These are phyloP conservation scores for Saccharomycopsis selenospora DNA, from an alignment of 805 yeast genomes.

Conservation along the genomic window DNA sequence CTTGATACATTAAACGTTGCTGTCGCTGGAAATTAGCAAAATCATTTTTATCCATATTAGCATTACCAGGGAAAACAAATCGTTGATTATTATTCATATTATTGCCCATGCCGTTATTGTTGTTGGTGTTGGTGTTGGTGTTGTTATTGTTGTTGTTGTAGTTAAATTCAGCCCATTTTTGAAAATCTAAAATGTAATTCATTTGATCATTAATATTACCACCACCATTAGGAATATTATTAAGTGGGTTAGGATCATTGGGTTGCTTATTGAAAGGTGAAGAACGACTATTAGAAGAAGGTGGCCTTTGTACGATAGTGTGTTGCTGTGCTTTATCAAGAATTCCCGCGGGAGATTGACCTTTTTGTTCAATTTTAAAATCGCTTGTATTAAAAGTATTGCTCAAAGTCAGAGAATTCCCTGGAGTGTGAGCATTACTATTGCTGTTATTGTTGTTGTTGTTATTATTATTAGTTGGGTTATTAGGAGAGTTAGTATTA, in stretches of 20 bases:
- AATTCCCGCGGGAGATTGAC: not conserved
- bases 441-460: not conserved
- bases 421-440: not conserved
- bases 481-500: not conserved
- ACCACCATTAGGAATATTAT: not conserved
- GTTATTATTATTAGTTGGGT: not conserved
- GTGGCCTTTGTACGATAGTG: too few species aligned
- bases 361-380: not conserved
- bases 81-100: too few species aligned
- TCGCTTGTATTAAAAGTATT: not conserved
- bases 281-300: too few species aligned
- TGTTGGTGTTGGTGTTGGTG: not conserved
- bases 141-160: not conserved
- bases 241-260: not conserved
- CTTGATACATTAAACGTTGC: not conserved
- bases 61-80: too few species aligned
- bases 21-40: not conserved
- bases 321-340: not conserved
- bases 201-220: not conserved
- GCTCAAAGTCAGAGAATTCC: not conserved
- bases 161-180: conserved; percentile 17
- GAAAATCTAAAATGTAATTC: conserved; percentile 13
- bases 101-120: too few species aligned
- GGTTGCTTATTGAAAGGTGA: too few species aligned
- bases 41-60: too few species aligned